Conservation (phyloP, 2,329 filamentous ascomycete species). For the Beauveria varroae region DNA sequence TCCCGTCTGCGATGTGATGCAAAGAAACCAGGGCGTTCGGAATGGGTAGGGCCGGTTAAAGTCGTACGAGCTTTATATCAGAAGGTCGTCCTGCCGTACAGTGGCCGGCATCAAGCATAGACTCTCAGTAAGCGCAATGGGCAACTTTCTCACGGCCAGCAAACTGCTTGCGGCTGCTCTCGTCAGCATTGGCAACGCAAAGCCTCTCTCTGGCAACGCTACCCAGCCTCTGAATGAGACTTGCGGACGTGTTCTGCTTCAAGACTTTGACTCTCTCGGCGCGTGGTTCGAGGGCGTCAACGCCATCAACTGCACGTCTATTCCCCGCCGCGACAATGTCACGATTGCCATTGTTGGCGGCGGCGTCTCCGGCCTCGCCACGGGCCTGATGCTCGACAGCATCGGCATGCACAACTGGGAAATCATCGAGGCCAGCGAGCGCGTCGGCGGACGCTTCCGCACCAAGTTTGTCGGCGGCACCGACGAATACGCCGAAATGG, state of each 20-base stretch:
- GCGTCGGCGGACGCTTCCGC: constrained; percentile 35
- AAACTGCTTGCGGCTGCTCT: not conserved
- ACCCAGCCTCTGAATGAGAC: not conserved
- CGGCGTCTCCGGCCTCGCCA: constrained; percentile 24
- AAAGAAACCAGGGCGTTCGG: not conserved
- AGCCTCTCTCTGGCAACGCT: not conserved
- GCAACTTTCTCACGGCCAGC: not conserved
- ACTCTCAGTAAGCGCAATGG: not conserved
- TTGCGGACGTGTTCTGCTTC: constrained; percentile 4
- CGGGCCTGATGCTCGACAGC: constrained; percentile 30
- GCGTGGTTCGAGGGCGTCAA: constrained; percentile 33
- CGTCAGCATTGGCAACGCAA: not conserved
- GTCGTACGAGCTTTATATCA: not conserved
- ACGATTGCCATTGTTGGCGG: constrained; percentile 28
- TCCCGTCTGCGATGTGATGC: not conserved
- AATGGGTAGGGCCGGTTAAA: not conserved
- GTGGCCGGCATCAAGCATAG: not conserved
- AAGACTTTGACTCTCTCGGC: constrained; percentile 25
- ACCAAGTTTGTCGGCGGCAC: constrained; percentile 35
- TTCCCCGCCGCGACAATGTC: constrained; percentile 15
- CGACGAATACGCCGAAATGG: constrained; percentile 29
- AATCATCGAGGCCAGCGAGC: constrained; percentile 33
- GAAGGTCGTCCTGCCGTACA: not conserved
- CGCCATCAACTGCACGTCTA: constrained; percentile 23
- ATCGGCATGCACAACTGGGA: constrained; percentile 38